Base-by-base conservation (phyloP, 1,284 basidiomycete genomes). In the Tranzscheliella williamsii region DNA sequence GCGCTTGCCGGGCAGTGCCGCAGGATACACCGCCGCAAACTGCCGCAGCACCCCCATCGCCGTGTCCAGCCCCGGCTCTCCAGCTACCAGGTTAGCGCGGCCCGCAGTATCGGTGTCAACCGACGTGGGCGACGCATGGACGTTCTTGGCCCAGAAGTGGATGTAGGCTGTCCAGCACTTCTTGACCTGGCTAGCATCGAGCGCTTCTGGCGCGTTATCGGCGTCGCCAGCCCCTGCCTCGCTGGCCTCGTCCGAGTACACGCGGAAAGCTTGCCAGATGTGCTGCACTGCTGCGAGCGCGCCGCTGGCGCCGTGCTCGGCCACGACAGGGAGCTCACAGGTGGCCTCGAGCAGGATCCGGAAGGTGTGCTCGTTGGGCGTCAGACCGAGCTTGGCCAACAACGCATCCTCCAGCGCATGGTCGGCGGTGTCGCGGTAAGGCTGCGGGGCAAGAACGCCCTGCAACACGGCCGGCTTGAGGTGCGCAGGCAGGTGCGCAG, bases 401-500 rank as follows among this genome's bases (percentile, higher is more conserved):
- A 73, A 29, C 4, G 45, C 60, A 8, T 43, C 15, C 21, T 63
- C 60, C 27, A 56, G 23, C 9, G 26, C 26, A 9, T 29, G 9
- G 26, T 29, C 26, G 9, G 9, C 9, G 9, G n/a, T 29, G 26
- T 29, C 26, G 9, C 9, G 9, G 9, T 29, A n/a, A 29, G 26
- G 26, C n/a, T 29, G 9, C 26, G 24, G 1, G 11, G 12, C 3
- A 2, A 56, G 32, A 0, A 37, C 20, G 3, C 48, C 55, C 4
- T 31, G 33, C 17, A 62, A n/a, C 1, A 52, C 43, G 2, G 24
- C 12, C 1, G 30, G 36, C 2, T 39, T 42, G 4, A 39, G 31
- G 3, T 8, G 9, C 2, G 26, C 12, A 2, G 13, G 79, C 67
- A 72, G 81, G 80, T 44, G 76, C 4, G 62, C 43, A 42, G 79